Evolutionary conservation across 169 alveolate genomes (phyloP).

Genomic region (Miamiensis avidus): DNA sequence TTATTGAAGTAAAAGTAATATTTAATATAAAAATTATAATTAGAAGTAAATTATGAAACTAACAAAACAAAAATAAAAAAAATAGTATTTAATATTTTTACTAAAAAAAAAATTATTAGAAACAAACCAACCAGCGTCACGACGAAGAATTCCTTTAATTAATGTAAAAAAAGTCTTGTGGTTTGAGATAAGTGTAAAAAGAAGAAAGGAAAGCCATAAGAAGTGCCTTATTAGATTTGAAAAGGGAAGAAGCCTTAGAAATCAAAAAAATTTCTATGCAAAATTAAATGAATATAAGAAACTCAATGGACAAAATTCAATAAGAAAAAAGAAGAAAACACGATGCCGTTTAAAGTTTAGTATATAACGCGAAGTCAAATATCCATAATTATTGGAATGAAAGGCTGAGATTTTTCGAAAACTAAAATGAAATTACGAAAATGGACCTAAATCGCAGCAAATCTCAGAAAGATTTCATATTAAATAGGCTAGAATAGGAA

Average conservation of each 20-base stretch:
- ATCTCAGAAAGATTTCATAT: background rate
- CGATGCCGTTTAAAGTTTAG: background rate
- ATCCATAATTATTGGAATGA: background rate
- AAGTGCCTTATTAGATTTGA: background rate
- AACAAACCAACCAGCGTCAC: background rate
- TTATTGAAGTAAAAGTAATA: no score
- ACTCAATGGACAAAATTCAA: background rate
- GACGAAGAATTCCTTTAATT: background rate
- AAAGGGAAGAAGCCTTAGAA: background rate
- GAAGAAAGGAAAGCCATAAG: background rate
- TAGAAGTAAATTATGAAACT: no score
- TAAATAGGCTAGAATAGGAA: background rate
- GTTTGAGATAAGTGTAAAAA: background rate
- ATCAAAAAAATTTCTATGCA: background rate
- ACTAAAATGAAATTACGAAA: background rate
- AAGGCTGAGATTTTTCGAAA: background rate
- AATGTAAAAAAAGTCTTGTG: background rate
- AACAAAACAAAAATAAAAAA: no score
- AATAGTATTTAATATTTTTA: no score
- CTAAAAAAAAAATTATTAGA: background rate
- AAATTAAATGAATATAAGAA: no score
- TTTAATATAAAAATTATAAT: no score
- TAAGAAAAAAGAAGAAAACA: no score
- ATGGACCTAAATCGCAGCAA: background rate
- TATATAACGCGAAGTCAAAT: background rate